Evolutionary conservation across 2,329 filamentous ascomycete genomes (phyloP).

Genomic region (Tolypocladium endophyticum): DNA sequence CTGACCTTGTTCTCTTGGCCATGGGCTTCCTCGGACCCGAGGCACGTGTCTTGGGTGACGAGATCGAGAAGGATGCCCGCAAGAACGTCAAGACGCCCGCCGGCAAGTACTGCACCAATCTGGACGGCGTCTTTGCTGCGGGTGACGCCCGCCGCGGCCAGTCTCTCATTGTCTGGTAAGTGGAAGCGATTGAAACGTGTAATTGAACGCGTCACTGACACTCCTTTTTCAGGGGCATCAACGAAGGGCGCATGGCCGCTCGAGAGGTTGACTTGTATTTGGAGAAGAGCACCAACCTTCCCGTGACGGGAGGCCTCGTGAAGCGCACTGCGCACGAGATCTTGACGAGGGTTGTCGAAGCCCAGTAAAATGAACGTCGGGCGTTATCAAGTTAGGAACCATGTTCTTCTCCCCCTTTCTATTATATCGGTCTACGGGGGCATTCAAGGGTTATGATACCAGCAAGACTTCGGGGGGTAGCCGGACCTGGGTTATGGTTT

Average conservation of each 20-base stretch:
- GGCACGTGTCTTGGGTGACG: slow-evolving; percentile 74
- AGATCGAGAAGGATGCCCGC: slow-evolving; percentile 80
- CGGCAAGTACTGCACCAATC: slow-evolving; percentile 80
- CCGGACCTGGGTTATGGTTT: neutral
- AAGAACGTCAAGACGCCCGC: slow-evolving; percentile 94
- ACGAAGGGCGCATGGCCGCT: slow-evolving; percentile 87
- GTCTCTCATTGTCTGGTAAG: slow-evolving; percentile 90
- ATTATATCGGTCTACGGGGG: neutral
- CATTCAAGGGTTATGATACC: slow-evolving; percentile 6
- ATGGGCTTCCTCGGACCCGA: slow-evolving; percentile 98
- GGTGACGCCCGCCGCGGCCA: slow-evolving; percentile 93
- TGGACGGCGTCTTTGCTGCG: slow-evolving; percentile 83
- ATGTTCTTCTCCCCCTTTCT: neutral
- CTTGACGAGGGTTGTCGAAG: slow-evolving; percentile 24
- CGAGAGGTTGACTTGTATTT: slow-evolving; percentile 87
- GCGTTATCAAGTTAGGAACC: neutral
- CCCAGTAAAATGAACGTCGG: slow-evolving; percentile 2
- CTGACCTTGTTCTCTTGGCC: slow-evolving; percentile 84
- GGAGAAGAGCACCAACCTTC: slow-evolving; percentile 66
- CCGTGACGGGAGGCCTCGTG: slow-evolving; percentile 86
- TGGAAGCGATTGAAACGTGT: slow-evolving; percentile 8
- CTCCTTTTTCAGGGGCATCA: slow-evolving; percentile 62
- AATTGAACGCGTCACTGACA: slow-evolving; percentile 19
- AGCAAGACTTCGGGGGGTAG: slow-evolving; percentile 2
- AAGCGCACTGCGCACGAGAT: slow-evolving; percentile 71